Conservation (phyloP, 2,329 filamentous ascomycete genomes). For the Sporothrix globosa region DNA sequence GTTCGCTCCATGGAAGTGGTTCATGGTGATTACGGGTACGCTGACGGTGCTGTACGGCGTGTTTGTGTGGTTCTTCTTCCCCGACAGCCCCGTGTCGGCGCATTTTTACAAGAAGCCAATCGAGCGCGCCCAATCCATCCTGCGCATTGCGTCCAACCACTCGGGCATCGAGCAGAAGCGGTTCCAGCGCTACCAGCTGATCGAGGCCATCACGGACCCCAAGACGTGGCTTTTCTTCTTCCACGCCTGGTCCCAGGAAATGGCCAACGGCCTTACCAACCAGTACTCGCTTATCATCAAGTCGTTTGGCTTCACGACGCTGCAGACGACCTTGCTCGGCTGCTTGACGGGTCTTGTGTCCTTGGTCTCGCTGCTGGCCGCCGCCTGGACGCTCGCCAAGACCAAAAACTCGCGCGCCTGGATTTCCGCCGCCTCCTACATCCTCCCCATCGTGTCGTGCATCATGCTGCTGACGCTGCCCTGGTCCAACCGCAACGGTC, state of each 20-base stretch:
- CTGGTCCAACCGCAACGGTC: slow-evolving; percentile 28
- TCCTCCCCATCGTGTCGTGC: slow-evolving; percentile 28
- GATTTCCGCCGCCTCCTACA: slow-evolving; percentile 26
- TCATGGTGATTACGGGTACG: slow-evolving; percentile 42
- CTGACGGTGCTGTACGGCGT: slow-evolving; percentile 42
- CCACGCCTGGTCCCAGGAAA: slow-evolving; percentile 36
- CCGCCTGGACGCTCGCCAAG: slow-evolving; percentile 25
- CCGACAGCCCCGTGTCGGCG: slow-evolving; percentile 46
- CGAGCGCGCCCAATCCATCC: slow-evolving; percentile 41
- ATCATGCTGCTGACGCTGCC: slow-evolving; percentile 31
- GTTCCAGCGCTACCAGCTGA: slow-evolving; percentile 34
- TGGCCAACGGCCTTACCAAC: slow-evolving; percentile 36
- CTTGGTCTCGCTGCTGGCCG: slow-evolving; percentile 18
- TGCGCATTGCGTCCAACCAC: slow-evolving; percentile 45
- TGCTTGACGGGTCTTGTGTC: slow-evolving; percentile 34
- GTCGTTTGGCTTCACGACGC: slow-evolving; percentile 35
- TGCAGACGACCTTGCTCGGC: slow-evolving; percentile 33
- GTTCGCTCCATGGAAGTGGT: slow-evolving; percentile 37
- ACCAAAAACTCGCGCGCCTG: slow-evolving; percentile 31
- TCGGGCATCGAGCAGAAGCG: slow-evolving; percentile 42
- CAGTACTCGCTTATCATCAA: slow-evolving; percentile 36
- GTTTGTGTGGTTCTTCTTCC: slow-evolving; percentile 41
- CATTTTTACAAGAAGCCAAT: slow-evolving; percentile 41
- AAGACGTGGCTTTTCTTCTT: slow-evolving; percentile 39
- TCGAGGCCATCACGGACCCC: slow-evolving; percentile 35